phyloP scores from a whole-genome alignment of 805 yeast species.

The Suhomyces vadensis region DNA sequence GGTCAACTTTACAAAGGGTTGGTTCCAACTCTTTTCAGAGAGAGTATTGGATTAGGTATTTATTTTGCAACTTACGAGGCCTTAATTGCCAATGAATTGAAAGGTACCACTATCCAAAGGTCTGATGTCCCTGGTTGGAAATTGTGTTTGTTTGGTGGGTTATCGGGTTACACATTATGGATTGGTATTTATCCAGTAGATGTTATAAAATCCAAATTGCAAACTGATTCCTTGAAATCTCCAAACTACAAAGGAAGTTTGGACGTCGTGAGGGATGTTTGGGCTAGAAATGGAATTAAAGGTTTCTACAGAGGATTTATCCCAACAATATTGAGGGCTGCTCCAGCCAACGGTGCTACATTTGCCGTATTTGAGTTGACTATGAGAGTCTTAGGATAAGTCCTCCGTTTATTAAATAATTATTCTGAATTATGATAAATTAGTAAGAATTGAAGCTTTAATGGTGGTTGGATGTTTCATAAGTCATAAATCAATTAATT shows the following conservation, averaged over 20 bases:
- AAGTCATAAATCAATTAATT: background rate
- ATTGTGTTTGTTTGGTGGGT: constrained; percentile 83
- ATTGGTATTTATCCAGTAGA: constrained; percentile 81
- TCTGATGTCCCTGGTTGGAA: constrained; percentile 85
- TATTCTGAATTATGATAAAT: background rate
- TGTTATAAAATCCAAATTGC: constrained; percentile 86
- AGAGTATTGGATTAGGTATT: constrained; percentile 94
- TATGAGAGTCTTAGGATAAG: constrained; percentile 58
- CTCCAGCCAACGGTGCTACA: constrained; percentile 97
- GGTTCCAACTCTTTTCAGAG: constrained; percentile 86
- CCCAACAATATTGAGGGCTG: constrained; percentile 93
- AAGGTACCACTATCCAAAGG: constrained; percentile 47
- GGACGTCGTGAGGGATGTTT: constrained; percentile 60
- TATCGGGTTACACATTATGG: constrained; percentile 93
- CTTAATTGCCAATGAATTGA: constrained; percentile 65
- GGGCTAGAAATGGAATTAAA: constrained; percentile 57
- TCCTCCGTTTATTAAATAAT: background rate
- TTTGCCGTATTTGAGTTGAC: constrained; percentile 91
- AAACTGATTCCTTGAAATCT: constrained; percentile 56
- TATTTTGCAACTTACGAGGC: constrained; percentile 93
- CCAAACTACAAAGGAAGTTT: constrained; percentile 61
- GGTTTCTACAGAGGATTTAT: constrained; percentile 90
- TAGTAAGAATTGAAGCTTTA: background rate
- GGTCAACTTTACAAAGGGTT: constrained; percentile 79
- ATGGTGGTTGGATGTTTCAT: too few relatives aligned